phyloP scores from a whole-genome alignment of 495 filamentous ascomycete species.

The Thermochaetoides thermophila region DNA sequence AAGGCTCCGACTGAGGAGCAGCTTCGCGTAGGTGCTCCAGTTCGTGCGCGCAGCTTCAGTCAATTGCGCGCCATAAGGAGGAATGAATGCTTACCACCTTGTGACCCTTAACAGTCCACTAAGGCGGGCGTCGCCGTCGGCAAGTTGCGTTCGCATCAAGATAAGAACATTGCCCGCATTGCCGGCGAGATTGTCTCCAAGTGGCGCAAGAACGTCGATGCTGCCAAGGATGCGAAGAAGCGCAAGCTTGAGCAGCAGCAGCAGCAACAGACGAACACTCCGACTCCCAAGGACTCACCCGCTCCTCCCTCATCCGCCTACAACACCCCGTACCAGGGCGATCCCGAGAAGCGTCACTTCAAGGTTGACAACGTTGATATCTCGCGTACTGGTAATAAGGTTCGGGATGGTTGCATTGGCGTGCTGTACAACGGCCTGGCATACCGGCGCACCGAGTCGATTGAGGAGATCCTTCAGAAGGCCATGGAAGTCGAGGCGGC shows the following conservation, averaged over 20 bases:
- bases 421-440: constrained; percentile 78
- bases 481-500: constrained; percentile 61
- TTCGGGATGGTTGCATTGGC: constrained; percentile 70
- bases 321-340: constrained; percentile 48
- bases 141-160: constrained; percentile 57
- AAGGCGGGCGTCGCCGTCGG: constrained; percentile 82
- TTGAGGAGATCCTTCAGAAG: constrained; percentile 45
- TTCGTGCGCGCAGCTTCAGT: not conserved
- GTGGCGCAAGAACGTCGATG: constrained; percentile 71
- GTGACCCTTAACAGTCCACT: constrained; percentile 48
- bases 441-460: constrained; percentile 40
- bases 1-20: constrained; percentile 78
- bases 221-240: constrained; percentile 45
- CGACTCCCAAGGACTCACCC: constrained; percentile 24
- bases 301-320: constrained; percentile 27
- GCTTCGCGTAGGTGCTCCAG: constrained; percentile 40
- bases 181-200: constrained; percentile 71
- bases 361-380: constrained; percentile 64
- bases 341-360: constrained; percentile 63
- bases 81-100: not conserved
- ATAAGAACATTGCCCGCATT: constrained; percentile 59
- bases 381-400: constrained; percentile 50
- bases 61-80: no score
- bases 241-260: constrained; percentile 32
- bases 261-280: constrained; percentile 23